Base-by-base conservation (phyloP, 2,329 filamentous ascomycete genomes). In the Exserohilum turcica region DNA sequence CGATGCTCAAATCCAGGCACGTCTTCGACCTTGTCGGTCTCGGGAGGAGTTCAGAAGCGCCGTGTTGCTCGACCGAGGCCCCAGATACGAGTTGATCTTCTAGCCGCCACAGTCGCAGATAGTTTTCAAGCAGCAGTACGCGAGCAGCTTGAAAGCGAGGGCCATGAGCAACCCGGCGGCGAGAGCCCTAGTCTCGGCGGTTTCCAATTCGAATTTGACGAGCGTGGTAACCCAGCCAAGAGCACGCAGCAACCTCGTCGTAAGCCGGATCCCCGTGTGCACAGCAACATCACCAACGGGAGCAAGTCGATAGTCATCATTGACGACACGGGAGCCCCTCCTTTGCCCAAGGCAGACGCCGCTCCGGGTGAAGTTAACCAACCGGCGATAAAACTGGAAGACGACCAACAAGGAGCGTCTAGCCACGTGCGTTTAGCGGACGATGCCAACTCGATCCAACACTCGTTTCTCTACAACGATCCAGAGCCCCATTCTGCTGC, bases 261-360 rank as follows among this genome's bases (percentile, higher is more conserved):
- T 7, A 46, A 48, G 15, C 53, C 75, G 54, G 53, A 68, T 60
- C 48, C 74, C 81, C 61, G 71, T 15, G 70, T 75, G 31, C 67
- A 78, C 46, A 85, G 82, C 59, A 79, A 79, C 50, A 84, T 93
- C 38, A 94, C 91, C 0, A 81, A 82, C 9, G 90, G 91, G n/a
- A 96, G 91, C 78, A 88, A 92, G 68, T 96, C 91, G 0, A 95
- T 96, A 60, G 82, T 96, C 49, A 95, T 96, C 66, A 86, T 96
- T 31, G 90, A 95, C 63, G 83, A 83, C 58, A 85, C 83, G 53
- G 85, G 85, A 5, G 50, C 68, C 28, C 88, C 86, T 0, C 76
- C 77, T 5, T 76, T 84, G 7, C 71, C 80, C n/a, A 61, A 77
- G 8, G 83, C 81, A 7, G 82, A 79, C 7, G 78, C 78, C 29